Evolutionary conservation across 2,329 filamentous ascomycete species (phyloP).

Genomic region (Venturia oleaginea): DNA sequence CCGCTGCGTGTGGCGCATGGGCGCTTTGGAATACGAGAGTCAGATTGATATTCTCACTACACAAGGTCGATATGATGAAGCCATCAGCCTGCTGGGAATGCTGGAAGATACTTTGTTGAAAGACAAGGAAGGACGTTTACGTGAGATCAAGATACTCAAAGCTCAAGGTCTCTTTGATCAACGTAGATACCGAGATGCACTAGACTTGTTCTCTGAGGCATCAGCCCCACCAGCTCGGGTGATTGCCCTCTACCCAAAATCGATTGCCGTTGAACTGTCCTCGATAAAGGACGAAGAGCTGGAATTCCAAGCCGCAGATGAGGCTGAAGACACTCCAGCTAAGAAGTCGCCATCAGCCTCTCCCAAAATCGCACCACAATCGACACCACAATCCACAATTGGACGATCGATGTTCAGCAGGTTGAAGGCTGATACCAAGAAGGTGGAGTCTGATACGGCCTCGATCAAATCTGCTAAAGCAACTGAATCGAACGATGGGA

Average conservation of each 20-base stretch:
- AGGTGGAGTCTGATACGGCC: slow-evolving; percentile 39
- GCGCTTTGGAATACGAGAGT: slow-evolving; percentile 78
- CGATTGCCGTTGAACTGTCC: slow-evolving; percentile 76
- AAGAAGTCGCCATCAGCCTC: slow-evolving; percentile 6
- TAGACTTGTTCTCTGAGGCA: slow-evolving; percentile 87
- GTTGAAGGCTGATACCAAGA: slow-evolving; percentile 36
- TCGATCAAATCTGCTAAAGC: slow-evolving; percentile 53
- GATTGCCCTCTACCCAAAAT: slow-evolving; percentile 70
- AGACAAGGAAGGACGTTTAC: slow-evolving; percentile 70
- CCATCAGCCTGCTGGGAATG: slow-evolving; percentile 79
- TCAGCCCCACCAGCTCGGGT: slow-evolving; percentile 84
- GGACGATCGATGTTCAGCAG: slow-evolving; percentile 38
- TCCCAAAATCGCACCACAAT: slow-evolving; percentile 16
- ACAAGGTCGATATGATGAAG: slow-evolving; percentile 72
- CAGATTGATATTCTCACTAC: slow-evolving; percentile 78
- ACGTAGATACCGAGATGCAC: slow-evolving; percentile 72
- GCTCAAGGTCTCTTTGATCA: slow-evolving; percentile 75
- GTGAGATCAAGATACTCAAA: slow-evolving; percentile 85
- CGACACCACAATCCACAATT: slow-evolving; percentile 24
- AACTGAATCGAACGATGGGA: slow-evolving; percentile 48
- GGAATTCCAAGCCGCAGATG: slow-evolving; percentile 28
- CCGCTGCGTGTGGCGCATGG: slow-evolving; percentile 91
- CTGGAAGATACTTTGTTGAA: slow-evolving; percentile 84
- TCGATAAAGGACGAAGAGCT: slow-evolving; percentile 42
- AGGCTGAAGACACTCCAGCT: slow-evolving; percentile 19